Percentiles rank a stretch among this genome's conserved stretches.
These are phyloP conservation scores for Stagonosporopsis cucurbitacearum DNA, from an alignment of 2,329 filamentous ascomycete genomes.

Conservation along the genomic window DNA sequence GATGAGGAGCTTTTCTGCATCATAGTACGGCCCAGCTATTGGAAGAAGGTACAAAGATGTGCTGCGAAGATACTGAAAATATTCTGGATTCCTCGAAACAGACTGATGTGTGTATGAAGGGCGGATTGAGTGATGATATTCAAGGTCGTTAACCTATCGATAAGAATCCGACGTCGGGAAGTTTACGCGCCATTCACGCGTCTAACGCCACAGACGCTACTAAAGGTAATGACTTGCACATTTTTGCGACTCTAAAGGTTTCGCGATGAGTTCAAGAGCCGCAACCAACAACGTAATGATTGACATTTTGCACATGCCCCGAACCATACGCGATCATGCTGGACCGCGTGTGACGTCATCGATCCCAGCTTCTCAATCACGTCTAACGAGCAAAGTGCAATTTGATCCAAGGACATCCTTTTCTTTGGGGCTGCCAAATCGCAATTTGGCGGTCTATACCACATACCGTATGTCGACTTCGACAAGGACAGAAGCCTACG, in stretches of 20 bases:
- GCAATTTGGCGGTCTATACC: no score
- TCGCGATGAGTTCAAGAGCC: background rate
- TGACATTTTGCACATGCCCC: background rate
- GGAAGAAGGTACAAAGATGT: background rate
- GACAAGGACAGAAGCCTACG: no score
- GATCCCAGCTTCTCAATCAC: background rate
- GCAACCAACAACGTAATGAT: background rate
- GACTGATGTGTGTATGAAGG: background rate
- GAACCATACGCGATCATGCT: no score
- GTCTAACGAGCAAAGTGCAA: background rate
- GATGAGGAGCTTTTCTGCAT: constrained; percentile 19
- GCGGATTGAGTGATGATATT: background rate
- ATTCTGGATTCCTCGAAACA: no score
- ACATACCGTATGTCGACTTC: no score
- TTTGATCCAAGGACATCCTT: no score
- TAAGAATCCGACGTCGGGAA: constrained; percentile 13
- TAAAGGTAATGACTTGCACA: background rate
- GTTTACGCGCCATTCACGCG: constrained; percentile 12
- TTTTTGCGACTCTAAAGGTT: background rate
- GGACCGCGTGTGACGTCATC: background rate
- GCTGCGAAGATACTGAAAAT: background rate
- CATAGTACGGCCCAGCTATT: constrained; percentile 3
- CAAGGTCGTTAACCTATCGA: constrained; percentile 3
- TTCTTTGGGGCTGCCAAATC: no score
- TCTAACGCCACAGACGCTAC: constrained; percentile 17